A percentile compares a stretch with the other conserved stretches of the same genome.
Conservation (phyloP, 2,329 filamentous ascomycete genomes). For the Coniochaeta pulveracea region DNA sequence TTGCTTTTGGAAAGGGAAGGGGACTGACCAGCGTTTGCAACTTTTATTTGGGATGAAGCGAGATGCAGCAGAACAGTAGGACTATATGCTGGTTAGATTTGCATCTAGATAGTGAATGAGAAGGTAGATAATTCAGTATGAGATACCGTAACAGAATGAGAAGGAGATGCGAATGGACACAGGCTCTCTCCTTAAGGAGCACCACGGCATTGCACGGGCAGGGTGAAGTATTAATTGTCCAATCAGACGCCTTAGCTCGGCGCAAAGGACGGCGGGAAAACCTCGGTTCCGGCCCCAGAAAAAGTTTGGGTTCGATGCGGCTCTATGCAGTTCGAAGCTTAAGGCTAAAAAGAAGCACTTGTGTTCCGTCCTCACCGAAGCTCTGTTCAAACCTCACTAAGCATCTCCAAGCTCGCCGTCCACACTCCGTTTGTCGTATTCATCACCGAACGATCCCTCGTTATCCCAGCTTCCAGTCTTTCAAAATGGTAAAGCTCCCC, state of each 20-base stretch:
- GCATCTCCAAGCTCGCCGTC: background rate
- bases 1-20: no score
- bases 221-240: background rate
- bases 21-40: no score
- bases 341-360: background rate
- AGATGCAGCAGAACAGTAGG: no score
- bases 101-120: no score
- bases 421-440: background rate
- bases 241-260: background rate
- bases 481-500: constrained; percentile 4
- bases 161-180: no score
- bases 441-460: no score
- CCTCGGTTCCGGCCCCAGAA: constrained; percentile 2
- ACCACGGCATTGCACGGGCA: no score
- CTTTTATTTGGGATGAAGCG: no score
- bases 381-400: background rate
- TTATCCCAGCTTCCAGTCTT: background rate
- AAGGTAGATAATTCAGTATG: no score
- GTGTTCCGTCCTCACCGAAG: background rate
- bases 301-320: constrained; percentile 1
- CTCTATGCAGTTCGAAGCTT: constrained; percentile 3
- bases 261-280: background rate
- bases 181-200: no score
- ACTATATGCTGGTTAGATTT: no score
- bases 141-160: no score